phyloP scores from a whole-genome alignment of 1,284 basidiomycete species.

The Peniophora sp. region DNA sequence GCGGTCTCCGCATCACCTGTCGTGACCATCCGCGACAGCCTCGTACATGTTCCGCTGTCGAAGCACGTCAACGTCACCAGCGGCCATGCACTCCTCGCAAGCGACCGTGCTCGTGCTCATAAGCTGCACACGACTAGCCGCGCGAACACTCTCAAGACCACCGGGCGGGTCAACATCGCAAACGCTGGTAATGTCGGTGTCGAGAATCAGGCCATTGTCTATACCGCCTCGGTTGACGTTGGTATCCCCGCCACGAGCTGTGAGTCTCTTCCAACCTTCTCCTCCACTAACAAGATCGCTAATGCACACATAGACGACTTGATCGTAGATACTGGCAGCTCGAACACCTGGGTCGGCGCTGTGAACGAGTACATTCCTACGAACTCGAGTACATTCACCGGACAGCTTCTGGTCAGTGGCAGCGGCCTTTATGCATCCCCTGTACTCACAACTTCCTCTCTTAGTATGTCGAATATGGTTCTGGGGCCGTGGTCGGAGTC shows the following conservation, averaged over 20 bases:
- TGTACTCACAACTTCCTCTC: slow-evolving; percentile 4
- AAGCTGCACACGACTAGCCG: slow-evolving; percentile 31
- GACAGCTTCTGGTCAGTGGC: slow-evolving; percentile 28
- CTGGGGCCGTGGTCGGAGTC: slow-evolving; percentile 29
- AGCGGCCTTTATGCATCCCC: background rate
- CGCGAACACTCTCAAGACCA: slow-evolving; percentile 19
- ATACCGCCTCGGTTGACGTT: slow-evolving; percentile 47
- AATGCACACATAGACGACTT: slow-evolving; percentile 16
- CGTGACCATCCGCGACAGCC: slow-evolving; percentile 26
- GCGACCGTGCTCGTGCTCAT: slow-evolving; percentile 45
- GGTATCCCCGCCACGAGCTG: slow-evolving; percentile 37
- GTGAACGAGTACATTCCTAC: slow-evolving; percentile 32
- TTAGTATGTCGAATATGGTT: slow-evolving; percentile 39
- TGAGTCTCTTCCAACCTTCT: background rate
- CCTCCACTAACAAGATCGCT: background rate
- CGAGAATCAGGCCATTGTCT: slow-evolving; percentile 28
- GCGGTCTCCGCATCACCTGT: slow-evolving; percentile 39
- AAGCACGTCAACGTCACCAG: slow-evolving; percentile 42
- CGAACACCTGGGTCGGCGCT: slow-evolving; percentile 48
- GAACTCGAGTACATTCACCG: slow-evolving; percentile 35
- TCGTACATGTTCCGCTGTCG: slow-evolving; percentile 38
- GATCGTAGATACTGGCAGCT: slow-evolving; percentile 46
- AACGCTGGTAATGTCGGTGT: slow-evolving; percentile 14
- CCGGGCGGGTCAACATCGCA: slow-evolving; percentile 8
- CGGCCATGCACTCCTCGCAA: slow-evolving; percentile 36